A percentile compares a stretch with the other conserved stretches of the same genome.
These are phyloP conservation scores for Populus ilicifolia DNA, from an alignment of 345 rosid genomes.

Conservation along the genomic window DNA sequence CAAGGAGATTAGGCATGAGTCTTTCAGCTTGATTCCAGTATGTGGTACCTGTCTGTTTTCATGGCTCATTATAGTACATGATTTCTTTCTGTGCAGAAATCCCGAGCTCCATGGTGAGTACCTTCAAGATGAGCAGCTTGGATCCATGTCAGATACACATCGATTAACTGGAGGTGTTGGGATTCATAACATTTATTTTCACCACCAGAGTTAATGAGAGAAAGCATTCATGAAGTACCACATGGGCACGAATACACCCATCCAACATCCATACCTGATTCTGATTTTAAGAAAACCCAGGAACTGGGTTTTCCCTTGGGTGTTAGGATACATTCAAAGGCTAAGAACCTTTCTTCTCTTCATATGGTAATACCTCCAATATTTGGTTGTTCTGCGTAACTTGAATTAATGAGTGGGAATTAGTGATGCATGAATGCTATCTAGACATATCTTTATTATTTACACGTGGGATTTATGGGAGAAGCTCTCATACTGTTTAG, in stretches of 20 bases:
- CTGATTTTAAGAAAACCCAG: slow-evolving; percentile 16
- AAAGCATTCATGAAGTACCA: slow-evolving; percentile 19
- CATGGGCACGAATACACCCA: slow-evolving; percentile 12
- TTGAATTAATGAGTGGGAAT: not conserved
- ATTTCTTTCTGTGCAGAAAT: slow-evolving; percentile 27
- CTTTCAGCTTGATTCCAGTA: slow-evolving; percentile 3
- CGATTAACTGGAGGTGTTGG: slow-evolving; percentile 19
- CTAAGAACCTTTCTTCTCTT: slow-evolving; percentile 22
- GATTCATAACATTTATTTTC: slow-evolving; percentile 15
- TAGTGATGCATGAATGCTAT: not conserved
- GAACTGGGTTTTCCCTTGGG: slow-evolving; percentile 9
- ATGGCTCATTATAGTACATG: not conserved
- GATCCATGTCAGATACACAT: slow-evolving; percentile 17
- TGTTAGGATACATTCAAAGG: slow-evolving; percentile 14
- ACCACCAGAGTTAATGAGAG: slow-evolving; percentile 14
- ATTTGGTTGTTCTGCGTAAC: slow-evolving; percentile 1
- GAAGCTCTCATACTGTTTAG: not conserved
- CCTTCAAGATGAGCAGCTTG: slow-evolving; percentile 13
- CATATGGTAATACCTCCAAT: not conserved
- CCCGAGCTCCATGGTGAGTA: slow-evolving; percentile 7
- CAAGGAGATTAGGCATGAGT: slow-evolving; percentile 26
- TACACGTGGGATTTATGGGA: not conserved
- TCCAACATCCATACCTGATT: slow-evolving; percentile 14
- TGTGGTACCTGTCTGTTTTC: not conserved
- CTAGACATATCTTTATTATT: not conserved